Conservation (phyloP, 2,329 filamentous ascomycete genomes). For the Cercospora canescens region DNA sequence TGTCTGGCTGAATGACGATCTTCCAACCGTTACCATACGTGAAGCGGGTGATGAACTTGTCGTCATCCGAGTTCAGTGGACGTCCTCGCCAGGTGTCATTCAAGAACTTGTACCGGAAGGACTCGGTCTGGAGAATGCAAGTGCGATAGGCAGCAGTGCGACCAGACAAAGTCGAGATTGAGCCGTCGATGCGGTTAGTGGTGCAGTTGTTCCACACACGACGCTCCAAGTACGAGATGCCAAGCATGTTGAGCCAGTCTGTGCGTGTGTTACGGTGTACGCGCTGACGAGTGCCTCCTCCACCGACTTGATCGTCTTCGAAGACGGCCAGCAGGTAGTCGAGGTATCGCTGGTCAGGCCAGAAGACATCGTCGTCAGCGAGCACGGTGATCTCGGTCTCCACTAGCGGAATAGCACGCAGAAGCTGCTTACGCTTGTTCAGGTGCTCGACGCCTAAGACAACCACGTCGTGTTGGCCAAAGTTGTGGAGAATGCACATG, state of each 20-base stretch:
- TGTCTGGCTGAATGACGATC: slow-evolving; percentile 56
- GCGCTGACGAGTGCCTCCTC: slow-evolving; percentile 59
- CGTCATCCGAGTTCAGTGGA: slow-evolving; percentile 58
- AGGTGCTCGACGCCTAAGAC: slow-evolving; percentile 36
- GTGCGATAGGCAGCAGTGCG: slow-evolving; percentile 56
- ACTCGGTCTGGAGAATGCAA: slow-evolving; percentile 49
- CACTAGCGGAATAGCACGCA: slow-evolving; percentile 33
- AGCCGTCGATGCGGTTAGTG: slow-evolving; percentile 59
- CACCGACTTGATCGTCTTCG: slow-evolving; percentile 50
- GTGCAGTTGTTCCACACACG: slow-evolving; percentile 63
- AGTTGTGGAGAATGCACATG: slow-evolving; percentile 9
- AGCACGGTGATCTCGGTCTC: slow-evolving; percentile 34
- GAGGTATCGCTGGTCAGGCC: slow-evolving; percentile 31
- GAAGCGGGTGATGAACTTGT: slow-evolving; percentile 62
- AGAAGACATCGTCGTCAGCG: slow-evolving; percentile 41
- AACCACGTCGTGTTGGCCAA: slow-evolving; percentile 19
- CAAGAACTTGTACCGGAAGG: slow-evolving; percentile 45
- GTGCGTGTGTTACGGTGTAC: slow-evolving; percentile 44
- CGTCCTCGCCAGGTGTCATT: slow-evolving; percentile 55
- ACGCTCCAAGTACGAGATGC: slow-evolving; percentile 59
- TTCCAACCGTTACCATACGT: slow-evolving; percentile 53
- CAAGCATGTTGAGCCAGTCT: slow-evolving; percentile 55
- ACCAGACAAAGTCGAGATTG: slow-evolving; percentile 60
- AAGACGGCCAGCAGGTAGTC: slow-evolving; percentile 40
- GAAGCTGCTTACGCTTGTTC: slow-evolving; percentile 38